Evolutionary conservation across 495 filamentous ascomycete species (phyloP).

Genomic region (Penicillium coprophilum): DNA sequence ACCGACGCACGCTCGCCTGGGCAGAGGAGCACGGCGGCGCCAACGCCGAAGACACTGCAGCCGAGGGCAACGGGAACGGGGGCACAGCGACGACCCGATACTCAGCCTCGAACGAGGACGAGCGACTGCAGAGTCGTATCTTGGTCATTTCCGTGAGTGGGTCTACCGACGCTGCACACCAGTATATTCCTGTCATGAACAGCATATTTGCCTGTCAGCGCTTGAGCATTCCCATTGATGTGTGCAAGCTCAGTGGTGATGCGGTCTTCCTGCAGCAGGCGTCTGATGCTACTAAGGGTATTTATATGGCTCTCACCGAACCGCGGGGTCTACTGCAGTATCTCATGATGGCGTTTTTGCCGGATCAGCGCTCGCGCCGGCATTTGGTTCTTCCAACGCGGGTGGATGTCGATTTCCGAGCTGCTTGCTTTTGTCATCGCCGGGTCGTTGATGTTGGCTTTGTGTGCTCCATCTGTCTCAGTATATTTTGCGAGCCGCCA

Average conservation of each 20-base stretch:
- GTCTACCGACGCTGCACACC: constrained; percentile 76
- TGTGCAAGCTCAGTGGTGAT: constrained; percentile 79
- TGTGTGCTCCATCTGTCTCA: constrained; percentile 93
- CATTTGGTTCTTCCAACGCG: constrained; percentile 73
- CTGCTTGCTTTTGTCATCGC: constrained; percentile 95
- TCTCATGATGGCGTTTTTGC: constrained; percentile 91
- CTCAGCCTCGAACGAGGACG: constrained; percentile 37
- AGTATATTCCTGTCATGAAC: constrained; percentile 99
- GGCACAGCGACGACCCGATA: constrained; percentile 32
- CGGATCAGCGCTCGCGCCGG: constrained; percentile 65
- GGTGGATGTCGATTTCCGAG: constrained; percentile 91
- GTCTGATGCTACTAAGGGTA: constrained; percentile 81
- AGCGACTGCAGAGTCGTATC: constrained; percentile 75
- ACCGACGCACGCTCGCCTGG: constrained; percentile 56
- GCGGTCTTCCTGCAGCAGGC: constrained; percentile 95
- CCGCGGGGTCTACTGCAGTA: constrained; percentile 79
- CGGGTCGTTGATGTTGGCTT: constrained; percentile 88
- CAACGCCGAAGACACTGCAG: constrained; percentile 31
- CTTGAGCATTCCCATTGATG: constrained; percentile 82
- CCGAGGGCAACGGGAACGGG: constrained; percentile 30
- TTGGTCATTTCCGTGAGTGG: constrained; percentile 82
- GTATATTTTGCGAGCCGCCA: constrained; percentile 71
- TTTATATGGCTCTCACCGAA: constrained; percentile 71
- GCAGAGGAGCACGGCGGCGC: constrained; percentile 47
- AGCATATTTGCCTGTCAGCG: constrained; percentile 90